Conservation (phyloP, 495 filamentous ascomycete genomes). For the Podospora australis region DNA sequence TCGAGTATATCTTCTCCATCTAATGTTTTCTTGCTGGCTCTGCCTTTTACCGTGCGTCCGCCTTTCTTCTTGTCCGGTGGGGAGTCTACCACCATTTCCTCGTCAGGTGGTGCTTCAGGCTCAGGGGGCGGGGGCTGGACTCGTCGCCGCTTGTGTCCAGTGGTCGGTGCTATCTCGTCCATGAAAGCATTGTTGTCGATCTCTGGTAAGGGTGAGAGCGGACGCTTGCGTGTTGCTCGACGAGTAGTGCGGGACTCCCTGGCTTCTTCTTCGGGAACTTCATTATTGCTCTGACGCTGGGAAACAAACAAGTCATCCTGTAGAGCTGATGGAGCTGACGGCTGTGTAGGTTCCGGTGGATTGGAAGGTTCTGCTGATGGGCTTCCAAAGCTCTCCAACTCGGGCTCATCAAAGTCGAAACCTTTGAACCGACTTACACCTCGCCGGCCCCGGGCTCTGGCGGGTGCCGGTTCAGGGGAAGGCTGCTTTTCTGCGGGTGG, state of each 20-base stretch:
- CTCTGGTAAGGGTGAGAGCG: constrained; percentile 26
- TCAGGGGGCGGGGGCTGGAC: constrained; percentile 35
- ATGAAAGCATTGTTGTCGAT: constrained; percentile 47
- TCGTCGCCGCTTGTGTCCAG: constrained; percentile 64
- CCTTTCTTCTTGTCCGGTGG: constrained; percentile 13
- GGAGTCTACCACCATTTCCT: constrained; percentile 11
- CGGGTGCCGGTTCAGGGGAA: constrained; percentile 9
- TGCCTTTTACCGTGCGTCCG: constrained; percentile 27
- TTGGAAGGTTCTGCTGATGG: constrained; percentile 3
- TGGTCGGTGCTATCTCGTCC: constrained; percentile 60
- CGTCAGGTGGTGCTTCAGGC: constrained; percentile 6
- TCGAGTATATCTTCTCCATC: constrained; percentile 59
- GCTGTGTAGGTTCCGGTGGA: not conserved
- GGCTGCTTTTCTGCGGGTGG: constrained; percentile 7
- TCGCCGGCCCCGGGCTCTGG: constrained; percentile 29
- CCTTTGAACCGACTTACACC: constrained; percentile 64
- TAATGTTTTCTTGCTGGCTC: constrained; percentile 43
- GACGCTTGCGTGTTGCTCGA: constrained; percentile 41
- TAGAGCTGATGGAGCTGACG: constrained; percentile 7
- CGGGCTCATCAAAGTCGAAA: constrained; percentile 47
- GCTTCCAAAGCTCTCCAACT: constrained; percentile 18
- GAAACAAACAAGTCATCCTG: constrained; percentile 29
- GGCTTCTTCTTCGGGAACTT: constrained; percentile 15
- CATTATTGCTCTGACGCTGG: constrained; percentile 26
- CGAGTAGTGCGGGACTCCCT: constrained; percentile 12